Percentiles rank a stretch among this genome's conserved stretches.
Conservation (phyloP, 2,329 filamentous ascomycete genomes). For the Fusarium anthophilum region DNA sequence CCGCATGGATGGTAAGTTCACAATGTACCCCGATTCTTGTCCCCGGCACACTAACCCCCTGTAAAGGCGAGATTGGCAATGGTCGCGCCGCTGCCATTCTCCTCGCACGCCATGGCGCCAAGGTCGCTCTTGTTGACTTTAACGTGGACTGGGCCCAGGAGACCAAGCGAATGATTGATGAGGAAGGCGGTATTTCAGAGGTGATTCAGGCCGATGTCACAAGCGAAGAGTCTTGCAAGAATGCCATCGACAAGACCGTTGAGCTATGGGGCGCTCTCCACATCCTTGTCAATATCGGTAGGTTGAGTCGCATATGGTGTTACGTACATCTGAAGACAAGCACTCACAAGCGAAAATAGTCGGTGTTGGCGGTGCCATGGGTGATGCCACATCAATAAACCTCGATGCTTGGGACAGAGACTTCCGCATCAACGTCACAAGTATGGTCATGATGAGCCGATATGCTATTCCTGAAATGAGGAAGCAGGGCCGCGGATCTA, state of each 20-base stretch:
- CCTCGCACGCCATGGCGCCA: background rate
- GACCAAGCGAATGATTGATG: constrained; percentile 7
- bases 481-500: constrained; percentile 1
- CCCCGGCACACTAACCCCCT: background rate
- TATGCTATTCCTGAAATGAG: constrained; percentile 3
- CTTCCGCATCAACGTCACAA: constrained; percentile 7
- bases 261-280: constrained; percentile 3
- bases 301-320: background rate
- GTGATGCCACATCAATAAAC: background rate
- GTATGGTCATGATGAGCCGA: constrained; percentile 10
- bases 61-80: background rate
- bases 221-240: constrained; percentile 1
- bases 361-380: background rate
- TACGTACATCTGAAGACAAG: background rate
- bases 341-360: background rate
- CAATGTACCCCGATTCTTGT: background rate
- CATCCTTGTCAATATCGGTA: constrained; percentile 9
- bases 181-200: background rate
- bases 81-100: constrained; percentile 1
- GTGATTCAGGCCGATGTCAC: constrained; percentile 5
- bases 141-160: constrained; percentile 1
- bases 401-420: constrained; percentile 8
- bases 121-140: background rate
- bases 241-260: background rate
- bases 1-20: background rate